phyloP scores from a whole-genome alignment of 257 asterid species.

The Fraxinus quadrangulata region DNA sequence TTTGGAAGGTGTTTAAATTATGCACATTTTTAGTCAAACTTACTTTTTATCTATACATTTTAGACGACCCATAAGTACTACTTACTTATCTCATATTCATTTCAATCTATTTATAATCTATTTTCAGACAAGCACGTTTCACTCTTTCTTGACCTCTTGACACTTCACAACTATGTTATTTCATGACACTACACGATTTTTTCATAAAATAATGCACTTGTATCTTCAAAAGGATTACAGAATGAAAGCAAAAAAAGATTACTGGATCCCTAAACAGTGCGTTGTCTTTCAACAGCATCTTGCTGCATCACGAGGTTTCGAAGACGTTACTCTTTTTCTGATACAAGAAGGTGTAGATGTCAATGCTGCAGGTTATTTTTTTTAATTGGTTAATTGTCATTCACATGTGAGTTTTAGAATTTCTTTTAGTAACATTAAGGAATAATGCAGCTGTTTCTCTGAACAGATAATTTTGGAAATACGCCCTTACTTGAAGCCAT shows the following conservation, averaged over 20 bases:
- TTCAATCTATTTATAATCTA: too few relatives aligned
- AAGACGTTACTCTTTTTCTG: conserved; percentile 66
- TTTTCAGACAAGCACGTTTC: background rate
- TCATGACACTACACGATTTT: background rate
- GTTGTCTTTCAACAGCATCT: conserved; percentile 61
- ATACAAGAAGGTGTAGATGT: conserved; percentile 67
- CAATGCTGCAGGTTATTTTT: conserved; percentile 58
- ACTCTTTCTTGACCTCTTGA: background rate
- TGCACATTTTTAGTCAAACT: too few relatives aligned
- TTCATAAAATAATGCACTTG: background rate
- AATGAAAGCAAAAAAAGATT: background rate
- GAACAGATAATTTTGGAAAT: conserved; percentile 73
- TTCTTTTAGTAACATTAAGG: background rate
- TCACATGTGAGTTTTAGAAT: background rate
- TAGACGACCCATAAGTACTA: too few relatives aligned
- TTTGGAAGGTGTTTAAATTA: too few relatives aligned
- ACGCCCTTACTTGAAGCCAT: conserved; percentile 81
- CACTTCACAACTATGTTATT: background rate
- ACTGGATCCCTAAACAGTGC: conserved; percentile 13
- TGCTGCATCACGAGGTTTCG: conserved; percentile 86
- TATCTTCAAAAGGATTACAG: background rate
- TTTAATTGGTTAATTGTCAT: background rate
- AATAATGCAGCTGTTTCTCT: conserved; percentile 13
- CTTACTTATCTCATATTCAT: too few relatives aligned
- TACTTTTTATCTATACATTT: too few relatives aligned